Evolutionary conservation across 371 early-diverging fungal genomes (phyloP), one percentile per base, ranked within the genome.

Genomic region (Apophysomyces elegans): DNA sequence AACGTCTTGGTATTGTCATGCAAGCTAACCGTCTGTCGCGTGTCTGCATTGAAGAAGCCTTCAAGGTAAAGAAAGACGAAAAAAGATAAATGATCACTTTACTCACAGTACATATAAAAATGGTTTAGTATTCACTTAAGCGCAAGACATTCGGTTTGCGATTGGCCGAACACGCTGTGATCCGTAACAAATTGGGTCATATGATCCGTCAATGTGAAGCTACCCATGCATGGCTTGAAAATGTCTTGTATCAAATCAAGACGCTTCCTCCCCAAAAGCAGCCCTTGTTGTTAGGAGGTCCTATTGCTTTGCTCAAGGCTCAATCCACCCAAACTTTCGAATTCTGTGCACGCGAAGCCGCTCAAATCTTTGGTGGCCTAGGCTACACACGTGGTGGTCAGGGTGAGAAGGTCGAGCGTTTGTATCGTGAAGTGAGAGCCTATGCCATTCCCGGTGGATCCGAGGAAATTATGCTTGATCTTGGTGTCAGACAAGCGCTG

Each of bases 371-470:
- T 85, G 96, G 96, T 67, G 96, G 96, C 36, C 69, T 94, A 32
- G 79, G 93, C 4, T 94, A 94, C 72, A 87, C 92, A 37, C 88
- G 95, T 57, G 95, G 75, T 37, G 92, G 93, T 1, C 93, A 94
- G 72, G 96, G 91, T 35, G 95, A 93, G 78, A 88, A 91, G 77
- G 86, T 96, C 7, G 96, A 96, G 80, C 79, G 95, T 56, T 73
- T 94, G 18, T 93, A 93, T 71, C 86, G 96, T 62, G 95, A 95
- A 81, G 95, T 95, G 5, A 76, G 94, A 50, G 92, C 92, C 12
- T 92, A 88, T 69, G 93, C 95, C 8, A 93, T 95, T 69, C 95
- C 95, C 43, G 95, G 95, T 60, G 95, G 95, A n/a, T 91, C 91
- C 18, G 96, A 67, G 37, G 67, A 71, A 61, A 71, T 70, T 38